These are phyloP conservation scores for Lotus japonicus DNA, from an alignment of 306 rosid genomes.

Conservation along the genomic window DNA sequence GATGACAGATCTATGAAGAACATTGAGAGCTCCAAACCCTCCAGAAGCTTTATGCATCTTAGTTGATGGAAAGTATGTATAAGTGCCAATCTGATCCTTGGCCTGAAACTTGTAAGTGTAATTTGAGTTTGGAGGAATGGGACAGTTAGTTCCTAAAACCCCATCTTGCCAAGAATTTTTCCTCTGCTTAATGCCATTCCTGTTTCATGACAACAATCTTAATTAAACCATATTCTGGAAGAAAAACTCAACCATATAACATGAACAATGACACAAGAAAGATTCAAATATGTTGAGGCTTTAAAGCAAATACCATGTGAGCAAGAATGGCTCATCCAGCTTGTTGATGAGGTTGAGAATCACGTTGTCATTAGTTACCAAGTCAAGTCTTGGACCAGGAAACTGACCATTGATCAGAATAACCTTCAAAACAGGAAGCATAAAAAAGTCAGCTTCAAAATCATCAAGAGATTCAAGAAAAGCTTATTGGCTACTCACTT, in stretches of 20 bases:
- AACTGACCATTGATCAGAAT: conserved; percentile 86
- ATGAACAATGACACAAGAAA: not conserved
- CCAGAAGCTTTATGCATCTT: conserved; percentile 82
- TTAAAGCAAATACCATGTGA: conserved; percentile 50
- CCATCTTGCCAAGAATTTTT: conserved; percentile 99
- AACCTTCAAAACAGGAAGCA: conserved; percentile 48
- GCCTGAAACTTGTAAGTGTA: conserved; percentile 81
- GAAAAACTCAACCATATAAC: not conserved
- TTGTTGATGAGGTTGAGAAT: conserved; percentile 86
- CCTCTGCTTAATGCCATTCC: conserved; percentile 97
- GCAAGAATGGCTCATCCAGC: conserved; percentile 79
- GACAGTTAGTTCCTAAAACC: conserved; percentile 88
- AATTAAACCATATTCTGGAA: too few relatives aligned
- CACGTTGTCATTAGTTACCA: conserved; percentile 81
- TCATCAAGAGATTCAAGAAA: conserved; percentile 6
- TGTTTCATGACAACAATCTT: conserved; percentile 20
- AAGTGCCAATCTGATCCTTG: conserved; percentile 92
- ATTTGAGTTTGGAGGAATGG: conserved; percentile 86
- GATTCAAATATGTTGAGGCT: not conserved
- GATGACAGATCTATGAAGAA: conserved; percentile 66
- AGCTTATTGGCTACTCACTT: conserved; percentile 41
- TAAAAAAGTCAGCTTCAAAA: conserved; percentile 27
- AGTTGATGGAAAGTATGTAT: conserved; percentile 82
- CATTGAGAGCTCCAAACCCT: conserved; percentile 80
- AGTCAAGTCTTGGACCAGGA: conserved; percentile 94